These are phyloP conservation scores for Marsdenia floribunda DNA, from an alignment of 257 asterid genomes.

Conservation along the genomic window DNA sequence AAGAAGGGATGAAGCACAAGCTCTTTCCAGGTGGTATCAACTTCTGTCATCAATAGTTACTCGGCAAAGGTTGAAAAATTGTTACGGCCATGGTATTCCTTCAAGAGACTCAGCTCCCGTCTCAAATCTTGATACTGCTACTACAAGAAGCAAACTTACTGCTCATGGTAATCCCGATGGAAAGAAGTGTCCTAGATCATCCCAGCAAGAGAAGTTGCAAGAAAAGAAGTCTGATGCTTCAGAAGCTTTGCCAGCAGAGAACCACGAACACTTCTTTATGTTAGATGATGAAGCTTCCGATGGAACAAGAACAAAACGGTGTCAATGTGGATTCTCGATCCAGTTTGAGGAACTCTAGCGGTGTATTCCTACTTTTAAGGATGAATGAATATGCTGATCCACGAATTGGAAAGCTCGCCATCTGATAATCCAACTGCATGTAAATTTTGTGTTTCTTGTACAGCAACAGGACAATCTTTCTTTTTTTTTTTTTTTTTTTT, in stretches of 20 bases:
- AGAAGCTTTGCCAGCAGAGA: slow-evolving; percentile 26
- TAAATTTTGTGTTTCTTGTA: background rate
- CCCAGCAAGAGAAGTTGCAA: slow-evolving; percentile 23
- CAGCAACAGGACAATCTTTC: background rate
- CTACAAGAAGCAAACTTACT: slow-evolving; percentile 14
- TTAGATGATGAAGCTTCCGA: slow-evolving; percentile 41
- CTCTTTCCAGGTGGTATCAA: slow-evolving; percentile 93
- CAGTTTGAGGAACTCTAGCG: slow-evolving; percentile 64
- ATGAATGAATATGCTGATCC: slow-evolving; percentile 1
- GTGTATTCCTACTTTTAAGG: background rate
- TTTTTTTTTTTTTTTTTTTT: too few species aligned
- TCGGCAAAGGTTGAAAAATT: slow-evolving; percentile 60
- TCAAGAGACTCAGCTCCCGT: slow-evolving; percentile 27
- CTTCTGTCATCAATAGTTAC: slow-evolving; percentile 84
- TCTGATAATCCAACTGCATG: background rate
- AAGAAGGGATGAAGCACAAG: slow-evolving; percentile 52
- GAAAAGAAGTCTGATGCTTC: slow-evolving; percentile 13
- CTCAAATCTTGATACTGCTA: slow-evolving; percentile 25
- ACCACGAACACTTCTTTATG: slow-evolving; percentile 57
- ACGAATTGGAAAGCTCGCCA: background rate
- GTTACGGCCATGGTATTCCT: slow-evolving; percentile 44
- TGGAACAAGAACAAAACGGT: slow-evolving; percentile 46
- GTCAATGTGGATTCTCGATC: slow-evolving; percentile 77
- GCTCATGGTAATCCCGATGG: slow-evolving; percentile 17
- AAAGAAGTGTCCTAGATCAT: slow-evolving; percentile 17